Evolutionary conservation across 441 rosid species (phyloP), one percentile per base, ranked within the genome.

Genomic region (Raphanus hybrid): DNA sequence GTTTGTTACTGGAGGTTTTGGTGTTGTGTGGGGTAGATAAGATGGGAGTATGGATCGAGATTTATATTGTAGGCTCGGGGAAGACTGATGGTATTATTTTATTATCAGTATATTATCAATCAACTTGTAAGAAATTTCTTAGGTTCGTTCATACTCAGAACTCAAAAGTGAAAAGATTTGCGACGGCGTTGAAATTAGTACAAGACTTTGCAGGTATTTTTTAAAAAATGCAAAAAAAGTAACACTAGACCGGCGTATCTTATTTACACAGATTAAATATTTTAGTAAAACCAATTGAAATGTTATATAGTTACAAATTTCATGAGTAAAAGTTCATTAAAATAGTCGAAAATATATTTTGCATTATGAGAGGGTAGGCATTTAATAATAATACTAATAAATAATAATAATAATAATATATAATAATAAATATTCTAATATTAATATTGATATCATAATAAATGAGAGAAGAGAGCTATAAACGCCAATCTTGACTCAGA

Each of bases 401-500:
- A 10, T 18, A 5, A 8, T 16, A 41, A 64, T 2, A 5, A 41
- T 10, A 41, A 29, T 9, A 41, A 41, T 9, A 9, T 0, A 41
- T 9, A 14, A 6, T 14, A 26, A 10, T 10, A 26, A 9, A 6
- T 55, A 8, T 32, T 27, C 8, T 55, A 18, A 7, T 18, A 18
- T 57, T 18, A 1, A 8, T 57, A 23, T 23, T 58, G 0, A 50
- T 52, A 14, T 14, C 6, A 50, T 14, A 58, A 27, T 60, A 60
- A 60, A 60, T 9, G 11, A 15, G 26, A 67, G 7, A 6, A 29
- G 11, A 35, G 4, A 54, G 2, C 0, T 39, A 37, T 15, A 52
- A 78, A 72, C 81, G 78, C 70, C 78, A 73, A 62, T 18, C 14
- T 73, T 78, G 81, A 78, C 78, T 26, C 64, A 39, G 65, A 61